Conservation (phyloP, 2,329 filamentous ascomycete species). For the Colletotrichum shisoi region DNA sequence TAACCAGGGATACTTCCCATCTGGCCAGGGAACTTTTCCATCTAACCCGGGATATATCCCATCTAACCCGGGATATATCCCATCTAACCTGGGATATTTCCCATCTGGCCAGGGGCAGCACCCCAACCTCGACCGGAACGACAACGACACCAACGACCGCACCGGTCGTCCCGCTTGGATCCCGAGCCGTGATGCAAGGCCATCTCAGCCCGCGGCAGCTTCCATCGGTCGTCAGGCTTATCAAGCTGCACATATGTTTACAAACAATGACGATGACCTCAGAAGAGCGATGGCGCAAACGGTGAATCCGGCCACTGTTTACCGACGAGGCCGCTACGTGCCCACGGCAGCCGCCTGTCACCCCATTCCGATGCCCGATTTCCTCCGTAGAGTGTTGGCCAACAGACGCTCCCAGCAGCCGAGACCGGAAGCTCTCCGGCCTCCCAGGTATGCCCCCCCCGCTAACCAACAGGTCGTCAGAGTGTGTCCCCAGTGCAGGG, state of each 20-base stretch:
- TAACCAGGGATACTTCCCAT: too few relatives aligned
- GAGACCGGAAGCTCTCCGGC: too few relatives aligned
- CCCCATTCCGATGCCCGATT: not conserved
- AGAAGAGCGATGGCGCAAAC: not conserved
- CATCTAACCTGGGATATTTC: not conserved
- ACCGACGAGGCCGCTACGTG: not conserved
- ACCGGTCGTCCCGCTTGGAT: too few relatives aligned
- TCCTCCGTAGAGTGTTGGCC: not conserved
- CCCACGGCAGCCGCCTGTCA: not conserved
- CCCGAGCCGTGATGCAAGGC: not conserved
- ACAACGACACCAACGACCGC: not conserved
- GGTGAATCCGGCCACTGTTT: not conserved
- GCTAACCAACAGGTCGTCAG: not conserved
- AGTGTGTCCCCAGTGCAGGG: constrained; percentile 14
- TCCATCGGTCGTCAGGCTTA: too few relatives aligned
- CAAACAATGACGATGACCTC: not conserved
- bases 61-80: not conserved
- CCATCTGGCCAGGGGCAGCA: not conserved
- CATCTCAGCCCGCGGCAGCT: too few relatives aligned
- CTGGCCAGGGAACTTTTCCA: too few relatives aligned
- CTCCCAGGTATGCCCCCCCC: not conserved
- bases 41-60: too few relatives aligned
- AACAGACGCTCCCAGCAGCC: too few relatives aligned
- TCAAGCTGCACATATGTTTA: not conserved
- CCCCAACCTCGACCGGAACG: not conserved